Evolutionary conservation across 352 stramenopile species (phyloP), one percentile per base, ranked within the genome.

Genomic region (Phytophthora meadii): DNA sequence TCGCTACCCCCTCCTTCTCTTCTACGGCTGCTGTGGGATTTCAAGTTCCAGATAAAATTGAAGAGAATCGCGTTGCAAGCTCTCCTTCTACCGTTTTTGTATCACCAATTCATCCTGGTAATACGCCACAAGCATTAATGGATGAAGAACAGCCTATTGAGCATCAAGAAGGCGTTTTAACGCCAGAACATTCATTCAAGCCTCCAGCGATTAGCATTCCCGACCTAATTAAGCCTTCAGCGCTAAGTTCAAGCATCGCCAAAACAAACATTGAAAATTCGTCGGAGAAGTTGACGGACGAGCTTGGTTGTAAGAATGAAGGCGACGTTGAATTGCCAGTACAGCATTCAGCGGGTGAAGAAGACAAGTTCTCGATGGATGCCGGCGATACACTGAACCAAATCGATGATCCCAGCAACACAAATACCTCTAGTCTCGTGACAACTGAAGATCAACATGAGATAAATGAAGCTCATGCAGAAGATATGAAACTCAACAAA

Each of bases 31-130:
- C 30, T 39, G 24, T 36, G 15, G n/a, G 2, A 4, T 59, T 30
- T 17, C 17, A 25, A 32, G 22, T 32, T 12, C 32, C 51, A 27
- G 32, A 11, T 36, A 71, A 70, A 19, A 54, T 59, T 30, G 48
- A 56, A 59, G 61, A 74, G 30, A 60, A 63, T 32, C 34, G 54
- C 39, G 48, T 41, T 15, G 45, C 54, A 41, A 70, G 40, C 12
- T 61, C 25, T 28, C 44, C 54, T 15, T n/a, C 22, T 36, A 17
- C 30, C 11, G 30, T 36, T 36, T 14, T 36, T 36, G 30, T 36
- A 34, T 9, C 28, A 34, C 28, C 28, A 11, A 34, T 34, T 14
- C 30, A 36, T 36, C 30, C 8, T 36, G 30, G 9, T 36, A 34
- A 34, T 34, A 34, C 27, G 10, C 22, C 30, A 1, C 11, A 34